Evolutionary conservation across 768 basidiomycete species (phyloP).

Genomic region (Dentipellis fragilis): DNA sequence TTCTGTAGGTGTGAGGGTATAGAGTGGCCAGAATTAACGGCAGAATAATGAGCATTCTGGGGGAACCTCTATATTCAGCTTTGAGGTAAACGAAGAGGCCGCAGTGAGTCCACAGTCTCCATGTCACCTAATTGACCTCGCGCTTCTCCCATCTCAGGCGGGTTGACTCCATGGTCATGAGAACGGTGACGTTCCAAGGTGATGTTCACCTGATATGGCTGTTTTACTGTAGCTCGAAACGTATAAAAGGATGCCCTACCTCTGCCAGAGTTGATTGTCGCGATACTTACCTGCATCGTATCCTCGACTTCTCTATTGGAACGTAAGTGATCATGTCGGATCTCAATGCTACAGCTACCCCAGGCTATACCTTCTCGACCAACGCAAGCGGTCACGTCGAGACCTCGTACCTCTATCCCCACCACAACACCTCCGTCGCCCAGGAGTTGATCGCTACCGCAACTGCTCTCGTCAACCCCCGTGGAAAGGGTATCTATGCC

Average conservation of each 20-base stretch:
- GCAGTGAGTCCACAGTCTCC: too few relatives aligned
- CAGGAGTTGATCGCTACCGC: slow-evolving; percentile 34
- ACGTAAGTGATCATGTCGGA: slow-evolving; percentile 9
- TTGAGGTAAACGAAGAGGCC: too few relatives aligned
- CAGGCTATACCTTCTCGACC: slow-evolving; percentile 25
- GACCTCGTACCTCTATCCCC: slow-evolving; percentile 26
- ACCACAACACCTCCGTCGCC: slow-evolving; percentile 31
- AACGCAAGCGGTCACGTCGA: slow-evolving; percentile 5
- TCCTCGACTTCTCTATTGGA: too few relatives aligned
- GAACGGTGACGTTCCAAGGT: neutral
- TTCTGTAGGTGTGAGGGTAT: too few relatives aligned
- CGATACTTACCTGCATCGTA: too few relatives aligned
- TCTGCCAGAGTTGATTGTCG: neutral
- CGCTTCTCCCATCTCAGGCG: too few relatives aligned
- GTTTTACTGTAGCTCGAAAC: too few relatives aligned
- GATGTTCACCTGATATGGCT: too few relatives aligned
- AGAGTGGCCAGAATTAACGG: too few relatives aligned
- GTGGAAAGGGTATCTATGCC: slow-evolving; percentile 43
- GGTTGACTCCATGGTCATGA: neutral
- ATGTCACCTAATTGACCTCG: too few relatives aligned
- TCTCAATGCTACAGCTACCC: slow-evolving; percentile 14
- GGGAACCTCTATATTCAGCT: too few relatives aligned
- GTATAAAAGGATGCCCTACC: neutral
- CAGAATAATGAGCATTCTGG: too few relatives aligned
- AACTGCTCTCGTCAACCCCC: slow-evolving; percentile 33